phyloP scores from a whole-genome alignment of 2,329 filamentous ascomycete species.

The Alternaria tenuissima region DNA sequence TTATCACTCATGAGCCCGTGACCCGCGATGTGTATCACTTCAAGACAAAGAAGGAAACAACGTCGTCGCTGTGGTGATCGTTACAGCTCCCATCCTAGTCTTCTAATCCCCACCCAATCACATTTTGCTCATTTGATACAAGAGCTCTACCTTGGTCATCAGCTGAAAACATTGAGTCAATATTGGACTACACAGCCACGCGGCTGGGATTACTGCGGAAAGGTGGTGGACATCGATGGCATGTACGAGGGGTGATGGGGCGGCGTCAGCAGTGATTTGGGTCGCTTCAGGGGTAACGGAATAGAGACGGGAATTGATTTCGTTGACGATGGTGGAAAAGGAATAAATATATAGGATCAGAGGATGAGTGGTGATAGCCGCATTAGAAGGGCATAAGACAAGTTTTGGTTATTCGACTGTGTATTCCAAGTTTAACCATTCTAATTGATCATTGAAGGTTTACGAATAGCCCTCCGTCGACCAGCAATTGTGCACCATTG shows the following conservation, averaged over 20 bases:
- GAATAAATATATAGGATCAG: not conserved
- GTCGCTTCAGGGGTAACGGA: not conserved
- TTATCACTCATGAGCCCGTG: too few species aligned
- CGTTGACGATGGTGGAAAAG: not conserved
- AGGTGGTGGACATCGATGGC: not conserved
- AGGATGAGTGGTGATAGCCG: not conserved
- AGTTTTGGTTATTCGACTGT: not conserved
- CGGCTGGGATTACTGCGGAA: not conserved
- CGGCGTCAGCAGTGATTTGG: not conserved
- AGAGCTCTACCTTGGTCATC: not conserved
- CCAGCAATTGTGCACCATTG: slow-evolving; percentile 81
- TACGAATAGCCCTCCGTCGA: slow-evolving; percentile 89
- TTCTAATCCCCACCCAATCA: not conserved
- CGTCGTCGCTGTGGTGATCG: too few species aligned
- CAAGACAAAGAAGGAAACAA: too few species aligned
- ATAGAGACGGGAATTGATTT: not conserved
- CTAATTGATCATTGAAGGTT: slow-evolving; percentile 63
- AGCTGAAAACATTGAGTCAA: not conserved
- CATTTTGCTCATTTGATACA: not conserved
- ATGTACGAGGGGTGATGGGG: not conserved
- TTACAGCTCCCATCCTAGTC: not conserved
- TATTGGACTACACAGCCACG: not conserved
- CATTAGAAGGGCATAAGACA: not conserved
- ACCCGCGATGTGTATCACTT: too few species aligned
- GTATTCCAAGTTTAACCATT: not conserved